Evolutionary conservation across 1,284 basidiomycete genomes (phyloP), one percentile per base, ranked within the genome.

Genomic region (Ustilago sp.): DNA sequence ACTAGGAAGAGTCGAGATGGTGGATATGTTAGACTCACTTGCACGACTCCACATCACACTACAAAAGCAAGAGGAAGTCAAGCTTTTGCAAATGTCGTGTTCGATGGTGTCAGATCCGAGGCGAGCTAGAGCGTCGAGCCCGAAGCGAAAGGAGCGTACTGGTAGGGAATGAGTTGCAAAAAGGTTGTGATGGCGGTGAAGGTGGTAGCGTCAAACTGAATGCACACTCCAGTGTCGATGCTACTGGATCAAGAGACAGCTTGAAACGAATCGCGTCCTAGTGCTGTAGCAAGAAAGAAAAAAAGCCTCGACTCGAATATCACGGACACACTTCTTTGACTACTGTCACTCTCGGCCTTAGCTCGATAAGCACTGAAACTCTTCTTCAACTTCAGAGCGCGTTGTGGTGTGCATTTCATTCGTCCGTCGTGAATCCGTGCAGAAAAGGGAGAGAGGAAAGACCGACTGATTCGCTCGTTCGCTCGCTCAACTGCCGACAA

Each of bases 341-440:
- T 9, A 12, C 47, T 6, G 13, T 8, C n/a, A 48, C 47, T 23
- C 47, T 23, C 47, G 8, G 39, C 32, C 35, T 36, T 12, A 28
- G 55, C 53, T 17, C 36, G 36, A 38, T n/a, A 41, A n/a, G 8
- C 43, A n/a, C 35, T 47, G 41, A 45, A 13, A 34, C 43, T 28
- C 54, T 43, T 4, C 3, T 41, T 32, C 28, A 3, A 19, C 57
- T 50, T 23, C 28, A 59, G n/a, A 59, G 47, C 58, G 58, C 58
- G 58, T 59, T 59, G 34, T 48, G 58, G 51, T 59, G 34, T 51
- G 58, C 58, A 51, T 59, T 50, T 48, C 34, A 39, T 50, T 57
- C 17, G 32, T 50, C 47, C 17, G n/a, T 56, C 38, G 13, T 38
- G 19, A 32, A 35, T 8, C 34, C 34, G 8, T 56, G 36, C 23